Conservation (phyloP, 768 basidiomycete species). For the Podaxis mareebaensis region DNA sequence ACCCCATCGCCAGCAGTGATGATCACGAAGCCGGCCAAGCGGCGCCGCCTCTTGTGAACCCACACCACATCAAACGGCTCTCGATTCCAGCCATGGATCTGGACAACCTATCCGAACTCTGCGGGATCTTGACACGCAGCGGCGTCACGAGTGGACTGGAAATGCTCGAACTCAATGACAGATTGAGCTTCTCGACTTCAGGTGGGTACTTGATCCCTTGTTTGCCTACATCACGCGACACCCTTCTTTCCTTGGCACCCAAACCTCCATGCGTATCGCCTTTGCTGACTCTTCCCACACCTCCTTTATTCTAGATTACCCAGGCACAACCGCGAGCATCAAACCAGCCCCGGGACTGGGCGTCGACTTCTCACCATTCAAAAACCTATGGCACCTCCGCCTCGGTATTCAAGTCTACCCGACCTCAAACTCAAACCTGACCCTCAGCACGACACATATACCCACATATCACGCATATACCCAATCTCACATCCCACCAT, state of each 20-base stretch:
- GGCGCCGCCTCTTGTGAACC: neutral
- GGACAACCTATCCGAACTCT: neutral
- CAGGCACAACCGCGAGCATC: neutral
- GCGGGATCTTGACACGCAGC: neutral
- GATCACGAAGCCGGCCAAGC: neutral
- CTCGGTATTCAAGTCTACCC: neutral
- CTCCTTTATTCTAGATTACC: neutral
- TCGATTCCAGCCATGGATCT: neutral
- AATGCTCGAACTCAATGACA: neutral
- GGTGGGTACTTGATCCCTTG: neutral
- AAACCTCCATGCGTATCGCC: neutral
- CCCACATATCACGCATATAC: neutral
- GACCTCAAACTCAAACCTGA: neutral
- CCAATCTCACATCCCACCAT: neutral
- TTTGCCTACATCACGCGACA: neutral
- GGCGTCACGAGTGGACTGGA: neutral
- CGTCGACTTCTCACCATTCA: conserved; percentile 1
- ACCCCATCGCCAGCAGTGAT: neutral
- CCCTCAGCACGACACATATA: neutral
- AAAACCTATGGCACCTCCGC: neutral
- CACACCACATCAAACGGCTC: neutral
- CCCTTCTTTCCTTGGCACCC: neutral
- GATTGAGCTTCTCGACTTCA: neutral
- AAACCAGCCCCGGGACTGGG: neutral
- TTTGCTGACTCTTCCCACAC: neutral